Conservation (phyloP, 768 basidiomycete species). For the Lactarius sanguifluus region DNA sequence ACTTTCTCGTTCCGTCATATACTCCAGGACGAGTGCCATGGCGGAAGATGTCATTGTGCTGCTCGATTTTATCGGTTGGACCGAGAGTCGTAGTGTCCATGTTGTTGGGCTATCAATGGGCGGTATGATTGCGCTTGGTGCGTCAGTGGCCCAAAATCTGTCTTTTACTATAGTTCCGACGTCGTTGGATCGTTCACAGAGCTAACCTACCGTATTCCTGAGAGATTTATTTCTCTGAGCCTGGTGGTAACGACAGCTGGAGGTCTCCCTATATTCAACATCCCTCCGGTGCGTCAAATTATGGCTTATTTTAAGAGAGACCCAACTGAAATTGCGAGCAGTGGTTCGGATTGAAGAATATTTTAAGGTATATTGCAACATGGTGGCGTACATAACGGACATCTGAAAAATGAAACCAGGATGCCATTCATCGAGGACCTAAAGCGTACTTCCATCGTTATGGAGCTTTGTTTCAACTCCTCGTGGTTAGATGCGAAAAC, state of each 20-base stretch:
- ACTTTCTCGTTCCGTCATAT: slow-evolving; percentile 4
- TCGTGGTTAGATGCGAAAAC: too few relatives aligned
- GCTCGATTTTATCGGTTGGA: slow-evolving; percentile 75
- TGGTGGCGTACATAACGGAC: too few relatives aligned
- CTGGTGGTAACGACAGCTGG: slow-evolving; percentile 73
- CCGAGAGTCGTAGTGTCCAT: slow-evolving; percentile 56
- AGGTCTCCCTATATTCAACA: slow-evolving; percentile 53
- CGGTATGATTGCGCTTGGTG: slow-evolving; percentile 83
- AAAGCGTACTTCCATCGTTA: too few relatives aligned
- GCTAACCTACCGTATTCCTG: slow-evolving; percentile 61
- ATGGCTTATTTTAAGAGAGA: neutral
- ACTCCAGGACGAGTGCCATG: slow-evolving; percentile 66
- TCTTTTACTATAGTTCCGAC: neutral
- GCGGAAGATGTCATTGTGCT: slow-evolving; percentile 70
- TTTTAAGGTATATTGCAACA: slow-evolving; percentile 9
- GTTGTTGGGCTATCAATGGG: slow-evolving; percentile 76
- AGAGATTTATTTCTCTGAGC: slow-evolving; percentile 64
- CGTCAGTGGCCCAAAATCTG: neutral
- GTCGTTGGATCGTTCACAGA: slow-evolving; percentile 43
- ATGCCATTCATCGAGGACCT: too few relatives aligned
- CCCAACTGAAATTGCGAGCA: neutral
- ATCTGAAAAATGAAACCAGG: too few relatives aligned
- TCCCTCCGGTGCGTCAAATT: slow-evolving; percentile 55
- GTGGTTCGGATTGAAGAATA: slow-evolving; percentile 30
- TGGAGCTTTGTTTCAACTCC: too few relatives aligned